These are phyloP conservation scores for Lentinula boryana DNA, from an alignment of 768 basidiomycete species.

Conservation along the genomic window DNA sequence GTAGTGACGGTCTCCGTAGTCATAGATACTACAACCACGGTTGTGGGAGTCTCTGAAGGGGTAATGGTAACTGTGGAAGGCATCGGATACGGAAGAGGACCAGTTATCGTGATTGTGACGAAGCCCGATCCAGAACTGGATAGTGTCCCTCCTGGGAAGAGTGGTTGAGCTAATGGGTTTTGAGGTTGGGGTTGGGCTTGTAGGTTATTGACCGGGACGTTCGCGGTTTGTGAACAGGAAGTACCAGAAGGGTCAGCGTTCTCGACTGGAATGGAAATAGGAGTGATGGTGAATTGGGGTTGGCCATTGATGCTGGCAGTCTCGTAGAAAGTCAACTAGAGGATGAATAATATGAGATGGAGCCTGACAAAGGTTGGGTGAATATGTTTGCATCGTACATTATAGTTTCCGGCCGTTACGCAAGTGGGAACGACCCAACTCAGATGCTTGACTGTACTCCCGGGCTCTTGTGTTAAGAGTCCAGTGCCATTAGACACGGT, in stretches of 20 bases:
- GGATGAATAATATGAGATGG: neutral
- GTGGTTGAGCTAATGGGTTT: constrained; percentile 24
- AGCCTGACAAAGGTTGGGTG: neutral
- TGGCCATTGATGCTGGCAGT: constrained; percentile 24
- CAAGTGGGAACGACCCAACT: constrained; percentile 36
- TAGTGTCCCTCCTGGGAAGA: constrained; percentile 14
- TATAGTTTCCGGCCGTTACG: constrained; percentile 31
- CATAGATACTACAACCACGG: constrained; percentile 15
- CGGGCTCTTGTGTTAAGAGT: constrained; percentile 31
- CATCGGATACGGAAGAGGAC: neutral
- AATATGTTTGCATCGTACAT: constrained; percentile 22
- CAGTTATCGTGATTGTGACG: constrained; percentile 9
- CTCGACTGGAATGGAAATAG: constrained; percentile 28
- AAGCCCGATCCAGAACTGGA: neutral
- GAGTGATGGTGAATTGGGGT: constrained; percentile 33
- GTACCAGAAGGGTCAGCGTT: constrained; percentile 19
- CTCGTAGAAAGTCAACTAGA: constrained; percentile 43
- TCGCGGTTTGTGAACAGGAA: constrained; percentile 16
- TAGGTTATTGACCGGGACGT: constrained; percentile 14
- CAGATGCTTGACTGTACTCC: constrained; percentile 34
- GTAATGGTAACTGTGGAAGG: constrained; percentile 14
- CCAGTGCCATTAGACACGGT: constrained; percentile 30
- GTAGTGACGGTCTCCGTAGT: constrained; percentile 15
- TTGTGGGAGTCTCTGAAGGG: constrained; percentile 10
- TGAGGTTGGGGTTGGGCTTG: constrained; percentile 28